Base-by-base conservation (phyloP, 192 early-diverging fungal genomes). In the Polychytrium aggregatum region DNA sequence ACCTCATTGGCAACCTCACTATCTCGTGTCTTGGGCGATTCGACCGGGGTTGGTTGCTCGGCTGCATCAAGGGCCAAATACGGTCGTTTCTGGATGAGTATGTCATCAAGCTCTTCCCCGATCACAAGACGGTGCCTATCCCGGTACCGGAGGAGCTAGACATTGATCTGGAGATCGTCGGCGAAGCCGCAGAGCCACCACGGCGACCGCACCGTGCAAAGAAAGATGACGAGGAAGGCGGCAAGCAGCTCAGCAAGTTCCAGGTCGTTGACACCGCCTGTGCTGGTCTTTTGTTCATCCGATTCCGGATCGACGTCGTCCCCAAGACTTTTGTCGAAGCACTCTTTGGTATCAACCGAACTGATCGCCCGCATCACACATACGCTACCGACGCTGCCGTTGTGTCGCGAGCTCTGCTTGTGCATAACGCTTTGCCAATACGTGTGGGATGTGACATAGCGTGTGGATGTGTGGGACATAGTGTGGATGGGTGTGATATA, bases 221-320 rank as follows among this genome's bases (percentile, higher is more conserved):
- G 41, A n/a, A 22, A 39, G 36, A 55, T 29, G 11, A 22, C 5
- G 44, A 9, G 27, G 29, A 47, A 18, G 42, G 8, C 13, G 3
- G 17, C 14, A 30, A 44, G 9, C 36, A 55, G 22, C 68, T 71
- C 20, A 37, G 52, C 29, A 44, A 40, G 13, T 58, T 74, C 25
- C 65, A 74, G 44, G 70, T 63, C 11, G 67, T 74, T 5, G 71
- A 74, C 37, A 41, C 70, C 2, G 69, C 66, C 1, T 73, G 71
- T 50, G 57, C 56, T 22, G 71, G 71, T 14, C 33, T 64, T 13
- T 34, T 74, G 14, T 74, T 74, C 41, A 50, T 66, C 24, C 48
- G 71, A 20, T 72, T 74, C 30, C 27, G 71, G 27, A 50, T 74
- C 0, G 53, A 74, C 39, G 55, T 64, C 1, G 45, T 37, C 22